Percentiles rank a stretch among this genome's conserved stretches.
Conservation (phyloP, 2,329 filamentous ascomycete genomes). For the Stemphylium lycopersici region DNA sequence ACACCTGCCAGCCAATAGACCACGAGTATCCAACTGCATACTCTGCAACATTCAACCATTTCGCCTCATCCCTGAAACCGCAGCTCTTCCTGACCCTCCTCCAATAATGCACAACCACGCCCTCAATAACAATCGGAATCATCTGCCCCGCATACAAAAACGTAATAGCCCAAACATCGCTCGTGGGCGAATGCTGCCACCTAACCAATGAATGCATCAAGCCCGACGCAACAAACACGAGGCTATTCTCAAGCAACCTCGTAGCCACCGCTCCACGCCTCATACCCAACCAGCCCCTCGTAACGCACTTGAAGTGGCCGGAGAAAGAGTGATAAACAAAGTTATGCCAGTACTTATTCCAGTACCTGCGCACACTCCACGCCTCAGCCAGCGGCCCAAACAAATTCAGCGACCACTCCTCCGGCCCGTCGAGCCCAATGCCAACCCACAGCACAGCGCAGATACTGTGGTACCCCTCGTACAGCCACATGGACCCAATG, state of each 20-base stretch:
- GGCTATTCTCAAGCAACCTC: conserved; percentile 24
- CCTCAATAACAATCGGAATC: conserved; percentile 24
- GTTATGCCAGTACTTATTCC: conserved; percentile 31
- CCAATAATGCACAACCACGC: conserved; percentile 14
- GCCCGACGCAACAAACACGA: conserved; percentile 27
- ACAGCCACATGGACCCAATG: conserved; percentile 19
- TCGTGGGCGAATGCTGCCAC: conserved; percentile 10
- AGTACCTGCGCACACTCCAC: conserved; percentile 23
- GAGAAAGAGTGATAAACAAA: conserved; percentile 23
- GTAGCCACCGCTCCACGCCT: background rate
- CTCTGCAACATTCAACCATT: conserved; percentile 7
- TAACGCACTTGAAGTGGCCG: conserved; percentile 22
- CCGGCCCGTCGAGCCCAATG: conserved; percentile 4
- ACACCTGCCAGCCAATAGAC: conserved; percentile 26
- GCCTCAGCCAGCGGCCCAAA: conserved; percentile 14
- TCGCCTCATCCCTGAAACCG: conserved; percentile 1
- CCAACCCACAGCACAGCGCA: conserved; percentile 20
- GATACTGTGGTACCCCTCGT: conserved; percentile 19
- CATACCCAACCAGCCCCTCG: conserved; percentile 17
- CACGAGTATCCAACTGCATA: conserved; percentile 22
- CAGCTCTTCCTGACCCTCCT: background rate
- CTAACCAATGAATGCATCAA: conserved; percentile 20
- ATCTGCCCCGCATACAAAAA: conserved; percentile 27
- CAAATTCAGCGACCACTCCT: conserved; percentile 16
- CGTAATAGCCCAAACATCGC: conserved; percentile 21